Percentiles rank a stretch among this genome's conserved stretches.
Evolutionary conservation across 164 flowering plant species (phyloP).

Genomic region (Vitis rupestris): DNA sequence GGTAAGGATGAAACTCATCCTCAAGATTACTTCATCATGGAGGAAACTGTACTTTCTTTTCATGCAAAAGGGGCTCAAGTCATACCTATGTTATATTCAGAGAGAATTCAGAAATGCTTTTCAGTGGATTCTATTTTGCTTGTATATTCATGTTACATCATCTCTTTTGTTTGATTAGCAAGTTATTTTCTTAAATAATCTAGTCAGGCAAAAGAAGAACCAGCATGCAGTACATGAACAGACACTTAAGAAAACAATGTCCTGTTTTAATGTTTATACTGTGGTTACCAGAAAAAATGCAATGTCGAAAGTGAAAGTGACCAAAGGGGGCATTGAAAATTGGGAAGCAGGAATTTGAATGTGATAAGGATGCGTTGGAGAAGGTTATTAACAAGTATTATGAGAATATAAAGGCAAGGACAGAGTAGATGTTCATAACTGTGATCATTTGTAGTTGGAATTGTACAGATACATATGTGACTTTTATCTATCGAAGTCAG

Average conservation of each 20-base stretch:
- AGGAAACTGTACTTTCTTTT: slow-evolving; percentile 6
- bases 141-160: slow-evolving; percentile 3
- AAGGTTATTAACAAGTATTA: too few relatives aligned
- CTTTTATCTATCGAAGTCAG: too few relatives aligned
- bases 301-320: too few relatives aligned
- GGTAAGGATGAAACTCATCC: slow-evolving; percentile 24
- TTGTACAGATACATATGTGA: too few relatives aligned
- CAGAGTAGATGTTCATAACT: too few relatives aligned
- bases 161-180: neutral
- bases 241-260: neutral
- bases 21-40: neutral
- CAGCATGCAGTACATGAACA: neutral
- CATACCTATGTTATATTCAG: neutral
- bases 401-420: too few relatives aligned
- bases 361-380: too few relatives aligned
- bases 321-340: too few relatives aligned
- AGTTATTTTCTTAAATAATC: neutral
- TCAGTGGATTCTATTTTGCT: too few relatives aligned
- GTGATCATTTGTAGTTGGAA: too few relatives aligned
- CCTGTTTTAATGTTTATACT: neutral
- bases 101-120: neutral
- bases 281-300: too few relatives aligned
- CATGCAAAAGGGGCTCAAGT: neutral
- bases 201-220: neutral
- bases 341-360: too few relatives aligned